These are phyloP conservation scores for Acer yangbiense DNA, from an alignment of 345 rosid genomes.

Conservation along the genomic window DNA sequence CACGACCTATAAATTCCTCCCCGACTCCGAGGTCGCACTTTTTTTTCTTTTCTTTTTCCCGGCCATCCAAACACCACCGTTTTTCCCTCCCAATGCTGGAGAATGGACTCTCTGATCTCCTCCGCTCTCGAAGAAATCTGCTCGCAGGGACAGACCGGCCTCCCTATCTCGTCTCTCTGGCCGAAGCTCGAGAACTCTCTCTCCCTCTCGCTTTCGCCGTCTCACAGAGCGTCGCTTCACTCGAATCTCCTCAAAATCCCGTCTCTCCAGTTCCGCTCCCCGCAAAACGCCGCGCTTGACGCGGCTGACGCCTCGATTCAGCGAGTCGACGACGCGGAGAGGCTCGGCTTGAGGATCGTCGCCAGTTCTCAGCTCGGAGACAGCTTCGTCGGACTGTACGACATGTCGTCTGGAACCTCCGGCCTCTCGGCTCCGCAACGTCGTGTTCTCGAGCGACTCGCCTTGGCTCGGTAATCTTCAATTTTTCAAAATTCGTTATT, in stretches of 20 bases:
- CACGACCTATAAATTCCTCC: background rate
- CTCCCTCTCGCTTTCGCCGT: conserved; percentile 26
- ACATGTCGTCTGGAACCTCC: conserved; percentile 34
- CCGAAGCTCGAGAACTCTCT: conserved; percentile 27
- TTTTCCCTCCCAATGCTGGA: background rate
- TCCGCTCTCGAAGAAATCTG: conserved; percentile 71
- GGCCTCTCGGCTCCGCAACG: conserved; percentile 48
- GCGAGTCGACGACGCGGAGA: conserved; percentile 49
- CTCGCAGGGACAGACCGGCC: conserved; percentile 49
- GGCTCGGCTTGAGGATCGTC: conserved; percentile 49
- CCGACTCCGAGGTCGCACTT: background rate
- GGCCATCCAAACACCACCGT: background rate
- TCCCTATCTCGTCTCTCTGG: conserved; percentile 50
- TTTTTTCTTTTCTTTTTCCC: background rate
- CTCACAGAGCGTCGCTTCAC: conserved; percentile 52
- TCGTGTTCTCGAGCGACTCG: conserved; percentile 63
- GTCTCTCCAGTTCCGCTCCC: conserved; percentile 48
- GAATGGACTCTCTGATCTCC: conserved; percentile 59
- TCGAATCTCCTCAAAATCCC: conserved; percentile 53
- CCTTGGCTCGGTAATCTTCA: conserved; percentile 49
- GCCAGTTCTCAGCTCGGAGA: conserved; percentile 63
- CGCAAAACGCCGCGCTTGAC: conserved; percentile 24
- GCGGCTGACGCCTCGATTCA: conserved; percentile 45
- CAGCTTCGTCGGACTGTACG: conserved; percentile 69
- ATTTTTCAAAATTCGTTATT: background rate